Conservation (phyloP, 2,329 filamentous ascomycete species). For the Fusarium mundagurra region DNA sequence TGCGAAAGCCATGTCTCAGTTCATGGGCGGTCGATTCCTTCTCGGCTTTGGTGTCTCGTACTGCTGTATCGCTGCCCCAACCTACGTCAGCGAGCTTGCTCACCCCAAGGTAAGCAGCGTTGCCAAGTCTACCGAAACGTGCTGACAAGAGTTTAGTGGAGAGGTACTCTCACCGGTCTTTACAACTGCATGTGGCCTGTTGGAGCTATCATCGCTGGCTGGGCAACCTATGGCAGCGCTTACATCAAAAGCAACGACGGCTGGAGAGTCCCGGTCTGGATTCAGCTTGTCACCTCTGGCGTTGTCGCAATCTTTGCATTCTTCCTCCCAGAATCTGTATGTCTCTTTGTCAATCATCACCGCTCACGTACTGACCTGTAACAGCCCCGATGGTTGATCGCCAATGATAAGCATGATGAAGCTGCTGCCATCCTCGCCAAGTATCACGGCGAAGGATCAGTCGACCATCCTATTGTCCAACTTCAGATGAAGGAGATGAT, state of each 20-base stretch:
- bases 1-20: conserved; percentile 47
- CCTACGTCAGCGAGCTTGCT: conserved; percentile 59
- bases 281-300: conserved; percentile 52
- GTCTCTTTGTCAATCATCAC: rapidly evolving
- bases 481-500: conserved; percentile 55
- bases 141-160: conserved; percentile 48
- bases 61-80: conserved; percentile 52
- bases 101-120: conserved; percentile 51
- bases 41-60: conserved; percentile 62
- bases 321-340: conserved; percentile 52
- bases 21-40: conserved; percentile 63
- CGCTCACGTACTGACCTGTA: background rate
- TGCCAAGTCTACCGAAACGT: rapidly evolving
- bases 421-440: conserved; percentile 50
- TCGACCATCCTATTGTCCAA: conserved; percentile 50
- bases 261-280: conserved; percentile 51
- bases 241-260: conserved; percentile 48
- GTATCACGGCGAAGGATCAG: conserved; percentile 47
- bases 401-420: conserved; percentile 49
- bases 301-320: conserved; percentile 48
- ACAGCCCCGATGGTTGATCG: conserved; percentile 52
- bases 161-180: conserved; percentile 54
- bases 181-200: conserved; percentile 50
- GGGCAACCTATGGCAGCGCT: conserved; percentile 62
- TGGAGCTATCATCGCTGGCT: conserved; percentile 64